Conservation (phyloP, 768 basidiomycete genomes). For the Kwoniella heveanensis region DNA sequence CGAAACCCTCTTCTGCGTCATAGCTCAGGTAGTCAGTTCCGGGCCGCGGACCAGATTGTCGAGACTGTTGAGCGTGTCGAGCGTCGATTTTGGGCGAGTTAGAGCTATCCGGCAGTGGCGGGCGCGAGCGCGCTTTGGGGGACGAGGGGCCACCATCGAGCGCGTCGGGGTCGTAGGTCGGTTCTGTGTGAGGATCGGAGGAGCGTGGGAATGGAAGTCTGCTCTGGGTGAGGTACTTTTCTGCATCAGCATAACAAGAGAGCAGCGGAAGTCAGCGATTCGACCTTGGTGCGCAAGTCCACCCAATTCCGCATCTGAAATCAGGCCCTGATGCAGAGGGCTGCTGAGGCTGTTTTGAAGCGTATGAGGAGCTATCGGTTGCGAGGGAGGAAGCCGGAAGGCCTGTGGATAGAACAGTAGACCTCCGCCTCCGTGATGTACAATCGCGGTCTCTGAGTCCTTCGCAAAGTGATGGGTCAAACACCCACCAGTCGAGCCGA, state of each 20-base stretch:
- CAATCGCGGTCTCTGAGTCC: too few relatives aligned
- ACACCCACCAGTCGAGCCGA: slow-evolving; percentile 51
- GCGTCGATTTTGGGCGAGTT: too few relatives aligned
- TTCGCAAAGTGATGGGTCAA: too few relatives aligned
- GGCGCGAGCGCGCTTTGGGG: not conserved
- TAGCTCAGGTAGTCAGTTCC: slow-evolving; percentile 29
- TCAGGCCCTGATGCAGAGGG: too few relatives aligned
- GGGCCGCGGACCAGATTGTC: not conserved
- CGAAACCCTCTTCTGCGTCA: slow-evolving; percentile 32
- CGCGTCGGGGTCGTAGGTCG: slow-evolving; percentile 2
- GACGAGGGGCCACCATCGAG: not conserved
- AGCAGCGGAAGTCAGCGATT: not conserved
- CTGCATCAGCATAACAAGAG: slow-evolving; percentile 19
- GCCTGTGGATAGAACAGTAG: too few relatives aligned
- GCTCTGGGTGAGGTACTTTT: slow-evolving; percentile 49
- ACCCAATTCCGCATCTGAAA: too few relatives aligned
- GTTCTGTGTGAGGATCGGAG: slow-evolving; percentile 3
- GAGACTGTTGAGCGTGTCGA: too few relatives aligned
- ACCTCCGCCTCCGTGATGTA: too few relatives aligned
- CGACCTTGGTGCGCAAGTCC: too few relatives aligned
- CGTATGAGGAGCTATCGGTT: not conserved
- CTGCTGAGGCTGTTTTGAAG: too few relatives aligned
- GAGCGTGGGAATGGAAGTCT: slow-evolving; percentile 40
- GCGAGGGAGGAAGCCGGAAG: too few relatives aligned
- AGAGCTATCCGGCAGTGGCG: too few relatives aligned